Conservation (phyloP, 2,329 filamentous ascomycete species). For the Fragosphaeria purpurea region DNA sequence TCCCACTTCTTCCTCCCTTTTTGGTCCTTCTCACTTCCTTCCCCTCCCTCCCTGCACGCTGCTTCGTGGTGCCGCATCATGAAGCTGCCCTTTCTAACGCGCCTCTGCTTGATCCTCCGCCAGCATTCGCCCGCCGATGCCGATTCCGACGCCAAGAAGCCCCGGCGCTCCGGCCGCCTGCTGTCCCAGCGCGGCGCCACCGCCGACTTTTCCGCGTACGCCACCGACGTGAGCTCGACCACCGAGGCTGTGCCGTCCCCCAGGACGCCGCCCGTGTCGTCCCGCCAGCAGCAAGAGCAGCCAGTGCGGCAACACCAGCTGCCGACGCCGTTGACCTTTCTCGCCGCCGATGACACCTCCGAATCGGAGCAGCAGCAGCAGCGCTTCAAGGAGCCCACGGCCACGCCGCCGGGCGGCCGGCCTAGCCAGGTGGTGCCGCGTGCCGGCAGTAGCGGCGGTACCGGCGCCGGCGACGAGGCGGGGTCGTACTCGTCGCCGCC, state of each 20-base stretch:
- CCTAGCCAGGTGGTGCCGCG: slow-evolving; percentile 45
- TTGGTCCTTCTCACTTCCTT: not conserved
- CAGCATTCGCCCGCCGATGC: slow-evolving; percentile 57
- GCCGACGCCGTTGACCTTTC: slow-evolving; percentile 69
- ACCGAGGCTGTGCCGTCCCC: slow-evolving; percentile 4
- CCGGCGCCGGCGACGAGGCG: slow-evolving; percentile 20
- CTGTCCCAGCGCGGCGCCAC: slow-evolving; percentile 39
- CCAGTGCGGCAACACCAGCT: slow-evolving; percentile 57
- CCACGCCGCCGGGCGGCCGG: slow-evolving; percentile 55
- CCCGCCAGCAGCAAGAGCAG: slow-evolving; percentile 35
- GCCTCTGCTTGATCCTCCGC: slow-evolving; percentile 15
- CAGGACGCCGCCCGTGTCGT: not conserved
- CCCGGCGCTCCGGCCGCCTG: slow-evolving; percentile 66
- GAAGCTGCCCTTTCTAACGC: slow-evolving; percentile 6
- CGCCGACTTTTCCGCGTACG: slow-evolving; percentile 14
- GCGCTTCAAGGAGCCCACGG: slow-evolving; percentile 58
- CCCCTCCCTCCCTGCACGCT: not conserved
- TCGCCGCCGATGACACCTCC: slow-evolving; percentile 44
- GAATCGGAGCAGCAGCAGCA: slow-evolving; percentile 20
- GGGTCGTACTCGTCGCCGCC: slow-evolving; percentile 43
- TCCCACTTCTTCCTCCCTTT: not conserved
- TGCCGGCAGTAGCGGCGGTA: slow-evolving; percentile 20
- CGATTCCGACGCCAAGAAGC: slow-evolving; percentile 67
- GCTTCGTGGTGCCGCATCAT: not conserved
- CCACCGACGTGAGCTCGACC: slow-evolving; percentile 3